Conservation (phyloP, 306 rosid genomes). For the Prunus padus region DNA sequence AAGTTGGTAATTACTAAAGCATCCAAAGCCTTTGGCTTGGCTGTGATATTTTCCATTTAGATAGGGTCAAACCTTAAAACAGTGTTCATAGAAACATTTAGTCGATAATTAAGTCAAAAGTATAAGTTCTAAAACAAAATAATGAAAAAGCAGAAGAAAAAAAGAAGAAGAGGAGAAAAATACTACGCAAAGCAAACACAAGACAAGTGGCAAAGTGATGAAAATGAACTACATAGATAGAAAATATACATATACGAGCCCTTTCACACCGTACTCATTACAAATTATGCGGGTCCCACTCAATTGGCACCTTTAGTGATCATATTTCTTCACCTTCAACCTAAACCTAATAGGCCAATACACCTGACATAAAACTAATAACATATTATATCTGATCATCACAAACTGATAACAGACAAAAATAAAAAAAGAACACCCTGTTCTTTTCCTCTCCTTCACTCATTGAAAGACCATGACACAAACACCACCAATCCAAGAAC, state of each 20-base stretch:
- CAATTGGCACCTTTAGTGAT: background rate
- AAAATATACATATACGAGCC: background rate
- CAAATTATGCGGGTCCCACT: background rate
- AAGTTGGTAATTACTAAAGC: background rate
- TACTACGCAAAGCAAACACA: background rate
- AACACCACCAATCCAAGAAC: conserved; percentile 3
- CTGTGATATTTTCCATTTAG: background rate
- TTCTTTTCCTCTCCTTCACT: conserved; percentile 15
- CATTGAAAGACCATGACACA: conserved; percentile 12
- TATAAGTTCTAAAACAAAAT: background rate
- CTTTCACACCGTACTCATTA: background rate
- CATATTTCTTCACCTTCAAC: background rate
- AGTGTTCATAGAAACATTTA: background rate
- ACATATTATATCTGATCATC: background rate
- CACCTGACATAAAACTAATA: background rate
- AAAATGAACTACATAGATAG: no score
- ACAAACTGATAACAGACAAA: background rate
- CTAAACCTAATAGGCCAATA: background rate
- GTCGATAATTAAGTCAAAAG: background rate
- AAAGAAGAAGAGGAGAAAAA: background rate
- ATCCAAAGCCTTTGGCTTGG: background rate
- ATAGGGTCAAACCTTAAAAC: background rate
- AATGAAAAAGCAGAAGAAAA: no score
- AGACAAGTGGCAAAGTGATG: background rate
- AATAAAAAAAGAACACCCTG: background rate